These are phyloP conservation scores for Hypoxylon sp. DNA, from an alignment of 2,329 filamentous ascomycete species.

Conservation along the genomic window DNA sequence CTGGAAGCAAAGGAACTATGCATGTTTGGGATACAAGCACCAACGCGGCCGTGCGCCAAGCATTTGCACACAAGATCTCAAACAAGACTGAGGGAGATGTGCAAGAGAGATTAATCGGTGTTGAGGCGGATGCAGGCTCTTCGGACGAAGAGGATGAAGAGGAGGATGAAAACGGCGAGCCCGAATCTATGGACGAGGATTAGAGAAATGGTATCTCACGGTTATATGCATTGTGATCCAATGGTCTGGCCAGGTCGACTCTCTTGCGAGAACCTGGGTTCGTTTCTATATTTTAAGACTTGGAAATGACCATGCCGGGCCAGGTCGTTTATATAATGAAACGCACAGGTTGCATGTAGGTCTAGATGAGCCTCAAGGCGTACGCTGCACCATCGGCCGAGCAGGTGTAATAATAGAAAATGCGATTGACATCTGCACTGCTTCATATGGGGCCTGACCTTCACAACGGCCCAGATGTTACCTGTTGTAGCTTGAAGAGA, in stretches of 20 bases:
- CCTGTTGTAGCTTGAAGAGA: slow-evolving; percentile 3
- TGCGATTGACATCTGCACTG: slow-evolving; percentile 19
- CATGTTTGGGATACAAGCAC: slow-evolving; percentile 98
- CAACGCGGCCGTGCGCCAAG: slow-evolving; percentile 84
- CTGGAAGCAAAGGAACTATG: slow-evolving; percentile 91
- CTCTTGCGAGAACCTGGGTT: slow-evolving; percentile 20
- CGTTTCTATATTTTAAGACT: slow-evolving; percentile 33
- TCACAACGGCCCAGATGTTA: slow-evolving; percentile 16
- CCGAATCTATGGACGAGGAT: slow-evolving; percentile 70
- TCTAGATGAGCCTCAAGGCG: not conserved
- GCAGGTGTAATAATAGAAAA: slow-evolving; percentile 31
- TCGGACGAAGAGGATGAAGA: slow-evolving; percentile 58
- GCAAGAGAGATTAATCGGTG: slow-evolving; percentile 81
- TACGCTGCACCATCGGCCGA: slow-evolving; percentile 8
- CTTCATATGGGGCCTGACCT: slow-evolving; percentile 6
- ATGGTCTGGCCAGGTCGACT: slow-evolving; percentile 11
- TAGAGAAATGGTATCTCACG: slow-evolving; percentile 46
- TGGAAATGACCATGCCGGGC: slow-evolving; percentile 21
- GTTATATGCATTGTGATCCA: slow-evolving; percentile 36
- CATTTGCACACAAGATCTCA: slow-evolving; percentile 80
- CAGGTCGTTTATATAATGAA: slow-evolving; percentile 28
- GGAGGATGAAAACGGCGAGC: slow-evolving; percentile 52
- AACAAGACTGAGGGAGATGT: slow-evolving; percentile 68
- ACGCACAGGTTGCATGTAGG: slow-evolving; percentile 6
- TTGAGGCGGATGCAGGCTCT: slow-evolving; percentile 73